Evolutionary conservation across 2,329 filamentous ascomycete genomes (phyloP).

Genomic region (Clonostachys rhizophaga): DNA sequence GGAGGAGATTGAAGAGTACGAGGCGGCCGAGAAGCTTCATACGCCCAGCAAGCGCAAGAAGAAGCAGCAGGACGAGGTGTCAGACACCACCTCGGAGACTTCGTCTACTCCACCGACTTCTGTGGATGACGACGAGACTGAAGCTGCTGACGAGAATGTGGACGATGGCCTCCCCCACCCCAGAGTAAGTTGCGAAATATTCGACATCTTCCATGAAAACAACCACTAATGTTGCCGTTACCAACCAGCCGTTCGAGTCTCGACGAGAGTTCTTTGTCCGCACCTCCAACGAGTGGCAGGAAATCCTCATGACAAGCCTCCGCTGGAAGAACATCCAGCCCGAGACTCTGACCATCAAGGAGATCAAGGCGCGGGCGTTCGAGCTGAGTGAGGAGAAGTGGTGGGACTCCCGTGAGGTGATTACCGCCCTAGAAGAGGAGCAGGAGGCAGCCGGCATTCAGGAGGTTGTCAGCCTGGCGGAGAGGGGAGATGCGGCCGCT

Average conservation of each 20-base stretch:
- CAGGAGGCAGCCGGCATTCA: slow-evolving; percentile 93
- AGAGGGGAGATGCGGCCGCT: slow-evolving; percentile 55
- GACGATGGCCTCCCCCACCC: slow-evolving; percentile 74
- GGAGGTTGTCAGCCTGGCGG: slow-evolving; percentile 84
- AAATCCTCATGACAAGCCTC: slow-evolving; percentile 71
- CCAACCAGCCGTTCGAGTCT: slow-evolving; percentile 73
- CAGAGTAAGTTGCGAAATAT: slow-evolving; percentile 31
- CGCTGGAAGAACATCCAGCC: slow-evolving; percentile 62
- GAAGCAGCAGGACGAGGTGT: slow-evolving; percentile 40
- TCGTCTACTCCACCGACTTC: slow-evolving; percentile 9
- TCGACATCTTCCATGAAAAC: background rate
- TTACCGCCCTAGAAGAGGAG: slow-evolving; percentile 87
- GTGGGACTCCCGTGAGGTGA: slow-evolving; percentile 97
- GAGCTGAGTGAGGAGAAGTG: slow-evolving; percentile 92
- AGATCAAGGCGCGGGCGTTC: slow-evolving; percentile 88
- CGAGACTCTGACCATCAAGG: slow-evolving; percentile 74
- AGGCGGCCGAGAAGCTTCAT: slow-evolving; percentile 31
- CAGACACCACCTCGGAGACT: slow-evolving; percentile 27
- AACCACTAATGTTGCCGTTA: background rate
- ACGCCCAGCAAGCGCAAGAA: slow-evolving; percentile 54
- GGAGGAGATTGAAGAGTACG: slow-evolving; percentile 44
- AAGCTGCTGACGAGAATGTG: slow-evolving; percentile 41
- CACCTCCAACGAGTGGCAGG: slow-evolving; percentile 88
- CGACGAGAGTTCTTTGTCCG: slow-evolving; percentile 89
- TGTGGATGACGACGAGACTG: slow-evolving; percentile 30